A percentile compares a stretch with the other conserved stretches of the same genome.
Evolutionary conservation across 345 rosid species (phyloP).

Genomic region (Theobroma cacao): DNA sequence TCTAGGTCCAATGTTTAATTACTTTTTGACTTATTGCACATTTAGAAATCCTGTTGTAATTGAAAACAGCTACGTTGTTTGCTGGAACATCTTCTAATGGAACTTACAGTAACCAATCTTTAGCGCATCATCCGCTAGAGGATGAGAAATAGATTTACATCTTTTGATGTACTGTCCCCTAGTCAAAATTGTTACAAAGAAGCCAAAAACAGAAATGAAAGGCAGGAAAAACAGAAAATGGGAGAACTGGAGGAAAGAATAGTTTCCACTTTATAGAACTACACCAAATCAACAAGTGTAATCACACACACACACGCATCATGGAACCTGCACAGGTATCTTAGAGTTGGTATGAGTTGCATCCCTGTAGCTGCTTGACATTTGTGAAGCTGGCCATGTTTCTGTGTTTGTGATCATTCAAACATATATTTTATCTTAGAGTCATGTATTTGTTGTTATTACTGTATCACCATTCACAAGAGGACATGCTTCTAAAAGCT

Average conservation of each 20-base stretch:
- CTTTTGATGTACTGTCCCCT: background rate
- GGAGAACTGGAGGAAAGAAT: too few relatives aligned
- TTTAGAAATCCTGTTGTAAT: background rate
- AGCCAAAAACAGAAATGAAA: background rate
- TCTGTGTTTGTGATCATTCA: background rate
- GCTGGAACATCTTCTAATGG: background rate
- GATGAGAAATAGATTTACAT: background rate
- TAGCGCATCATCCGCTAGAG: background rate
- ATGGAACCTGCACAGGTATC: too few relatives aligned
- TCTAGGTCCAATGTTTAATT: background rate
- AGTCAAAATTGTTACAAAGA: background rate
- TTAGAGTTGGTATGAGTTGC: constrained; percentile 3
- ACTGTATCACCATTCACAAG: background rate
- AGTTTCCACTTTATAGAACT: too few relatives aligned
- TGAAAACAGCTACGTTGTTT: background rate
- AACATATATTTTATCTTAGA: background rate
- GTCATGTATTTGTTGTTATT: background rate
- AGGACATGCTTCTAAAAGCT: background rate
- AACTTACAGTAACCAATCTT: background rate
- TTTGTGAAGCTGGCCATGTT: background rate
- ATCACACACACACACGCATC: too few relatives aligned
- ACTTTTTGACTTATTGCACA: background rate
- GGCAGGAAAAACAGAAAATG: background rate
- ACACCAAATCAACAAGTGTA: too few relatives aligned
- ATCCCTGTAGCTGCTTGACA: constrained; percentile 2